Evolutionary conservation across 108 stramenopile genomes (phyloP), one percentile per base, ranked within the genome.

Genomic region (Discostella pseudostelligera): DNA sequence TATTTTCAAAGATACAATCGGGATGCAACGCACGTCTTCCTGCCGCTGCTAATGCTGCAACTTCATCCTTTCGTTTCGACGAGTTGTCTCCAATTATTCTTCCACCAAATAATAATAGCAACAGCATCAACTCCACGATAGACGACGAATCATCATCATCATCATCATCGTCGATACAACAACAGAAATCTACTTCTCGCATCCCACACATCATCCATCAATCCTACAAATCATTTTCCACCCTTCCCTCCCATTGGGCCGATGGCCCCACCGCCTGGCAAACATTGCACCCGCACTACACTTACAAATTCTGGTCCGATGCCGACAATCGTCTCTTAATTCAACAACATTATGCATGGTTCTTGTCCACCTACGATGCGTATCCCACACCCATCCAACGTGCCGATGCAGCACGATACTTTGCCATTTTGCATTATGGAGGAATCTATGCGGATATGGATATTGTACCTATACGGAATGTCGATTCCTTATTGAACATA

Each of bases 371-470:
- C 24, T 63, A 63, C 16, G 62, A 63, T 29, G 7, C 13, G 29
- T 63, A 63, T 35, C 62, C 62, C 1, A 26, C 62, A 43, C 22
- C 43, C 26, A 63, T 63, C 5, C 47, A 63, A 49, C 62, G 62
- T 3, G 62, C 62, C 3, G 62, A 63, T 44, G 22, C 62, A 2
- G 43, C 62, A 3, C 20, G 62, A n/a, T 63, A 63, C 28, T 63
- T 63, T 35, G 46, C 46, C 24, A 16, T 67, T 3, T 43, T 54
- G 40, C 40, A 51, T 19, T 56, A 67, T 44, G 65, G 65, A 25
- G 65, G 65, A 1, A 51, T 67, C 11, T 67, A 67, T n/a, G 55
- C 65, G 6, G 65, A 67, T 28, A 29, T 67, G 49, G 65, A 67
- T 29, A 60, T 60, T 5, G 8, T 60, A 16, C 59, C 59, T 4